Evolutionary conservation across 2,329 filamentous ascomycete species (phyloP), one percentile per base, ranked within the genome.

Genomic region (Gnomoniopsis sp.): DNA sequence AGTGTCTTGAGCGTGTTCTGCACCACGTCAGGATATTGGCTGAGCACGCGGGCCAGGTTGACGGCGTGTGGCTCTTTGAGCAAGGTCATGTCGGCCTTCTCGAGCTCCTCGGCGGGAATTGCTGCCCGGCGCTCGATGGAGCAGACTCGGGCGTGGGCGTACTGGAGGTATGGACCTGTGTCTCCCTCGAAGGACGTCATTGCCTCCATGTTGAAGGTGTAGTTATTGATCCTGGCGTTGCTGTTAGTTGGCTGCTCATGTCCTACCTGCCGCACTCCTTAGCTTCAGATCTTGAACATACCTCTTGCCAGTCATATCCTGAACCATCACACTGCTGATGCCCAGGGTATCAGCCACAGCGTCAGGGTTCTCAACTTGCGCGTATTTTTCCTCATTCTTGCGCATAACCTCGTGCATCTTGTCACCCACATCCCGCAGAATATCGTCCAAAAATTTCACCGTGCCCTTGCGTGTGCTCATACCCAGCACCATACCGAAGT

Each of bases 371-470:
- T 88, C 89, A 21, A 99, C 88, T 74, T 97, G 92, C 58, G 86
- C 77, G 75, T 98, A 99, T 80, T 99, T 99, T 70, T 83, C 81
- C 67, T 89, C 82, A 73, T 98, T 98, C 78, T 88, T 89, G 74
- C 79, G 86, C 95, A 99, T 99, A 53, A 96, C 91, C 62, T 96
- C 91, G 79, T 98, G 93, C 95, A 99, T 99, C 76, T 93, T 91
- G 57, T 97, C 93, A 68, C 86, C 88, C 8, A 96, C 91, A 66
- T 93, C 89, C 44, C 83, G 80, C 58, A 93, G 79, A 66, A 92
- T 91, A 65, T 90, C 87, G 67, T 88, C 80, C 44, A 84, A 70
- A 76, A 90, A 91, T 73, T 89, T 89, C 66, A 91, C 89, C 0
- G 88, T 91, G 61, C 88, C 88, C 70, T 82, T 87, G 65, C 83